Evolutionary conservation across 2,329 filamentous ascomycete genomes (phyloP).

Genomic region (Beauveria bassiana): DNA sequence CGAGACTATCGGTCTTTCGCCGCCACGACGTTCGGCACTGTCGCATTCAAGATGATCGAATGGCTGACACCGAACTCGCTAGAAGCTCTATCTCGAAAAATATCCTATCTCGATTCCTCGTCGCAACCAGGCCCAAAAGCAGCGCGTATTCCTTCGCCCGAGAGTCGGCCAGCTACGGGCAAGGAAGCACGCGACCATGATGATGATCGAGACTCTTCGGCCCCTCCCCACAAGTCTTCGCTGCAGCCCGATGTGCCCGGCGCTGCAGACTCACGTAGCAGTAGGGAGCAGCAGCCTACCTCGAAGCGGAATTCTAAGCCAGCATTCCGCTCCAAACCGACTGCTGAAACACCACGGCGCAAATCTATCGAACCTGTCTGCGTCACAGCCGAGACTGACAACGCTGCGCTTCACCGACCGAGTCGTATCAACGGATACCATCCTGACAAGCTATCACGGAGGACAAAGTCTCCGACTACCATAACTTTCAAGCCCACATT

Average conservation of each 20-base stretch:
- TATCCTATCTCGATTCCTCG: conserved; percentile 9
- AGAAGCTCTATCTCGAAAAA: conserved; percentile 37
- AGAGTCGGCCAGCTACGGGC: background rate
- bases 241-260: background rate
- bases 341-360: conserved; percentile 12
- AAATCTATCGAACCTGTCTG: conserved; percentile 11
- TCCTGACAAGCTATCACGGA: conserved; percentile 28
- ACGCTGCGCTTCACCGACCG: conserved; percentile 22
- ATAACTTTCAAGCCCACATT: conserved; percentile 29
- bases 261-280: background rate
- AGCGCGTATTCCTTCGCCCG: background rate
- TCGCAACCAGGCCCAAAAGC: background rate
- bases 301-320: conserved; percentile 15
- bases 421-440: conserved; percentile 23
- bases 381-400: conserved; percentile 18
- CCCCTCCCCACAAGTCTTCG: background rate
- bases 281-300: background rate
- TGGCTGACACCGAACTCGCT: conserved; percentile 58
- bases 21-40: conserved; percentile 56
- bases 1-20: conserved; percentile 55
- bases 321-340: conserved; percentile 15
- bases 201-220: background rate
- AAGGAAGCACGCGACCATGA: conserved; percentile 1
- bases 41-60: conserved; percentile 62
- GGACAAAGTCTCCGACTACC: conserved; percentile 7